Evolutionary conservation across 75 land plant genomes (phyloP), one percentile per base, ranked within the genome.

Genomic region (Selaginella moellendorffii): DNA sequence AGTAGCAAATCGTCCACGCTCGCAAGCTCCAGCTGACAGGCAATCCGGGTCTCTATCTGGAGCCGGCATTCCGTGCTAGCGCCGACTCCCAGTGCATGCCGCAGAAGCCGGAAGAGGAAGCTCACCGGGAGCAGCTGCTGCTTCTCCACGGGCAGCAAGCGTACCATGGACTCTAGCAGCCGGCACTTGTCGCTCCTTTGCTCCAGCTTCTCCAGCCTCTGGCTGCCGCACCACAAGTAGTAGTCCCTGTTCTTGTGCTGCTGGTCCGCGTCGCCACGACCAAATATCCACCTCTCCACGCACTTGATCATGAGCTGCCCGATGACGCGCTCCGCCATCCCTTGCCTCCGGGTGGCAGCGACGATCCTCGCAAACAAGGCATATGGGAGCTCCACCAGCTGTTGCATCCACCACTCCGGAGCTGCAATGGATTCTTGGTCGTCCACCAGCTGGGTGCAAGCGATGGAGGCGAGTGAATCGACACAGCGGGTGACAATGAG

Each of bases 271-370:
- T 8, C 24, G 8, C 9, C 9, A 8, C 2, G 17, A 56, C 19
- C 21, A 19, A 56, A 25, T 56, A 56, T 56, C 59, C 59, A 56
- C 59, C 59, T 56, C 59, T 56, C 23, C 23, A 56, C 59, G 59
- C 5, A 56, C 24, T 19, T 56, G 25, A 56, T 19, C 2, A 56
- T 8, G 19, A 56, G 2, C 5, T 8, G 25, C 8, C n/a, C 24
- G 9, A 56, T 24, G 24, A 2, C 9, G 17, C 24, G 5, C 24
- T 56, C 59, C n/a, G 5, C n/a, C 59, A 56, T 56, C n/a, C 59
- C 59, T 8, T 56, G 59, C 59, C 59, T 8, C 8, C 59, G 59
- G n/a, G n/a, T 21, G 5, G n/a, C 59, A 8, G 59, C 59, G 2
- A 56, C 59, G 24, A 56, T 56, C 24, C 59, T 19, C 21, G 25